Conservation (phyloP, 2,329 filamentous ascomycete genomes). For the Colletotrichum theobromicola region DNA sequence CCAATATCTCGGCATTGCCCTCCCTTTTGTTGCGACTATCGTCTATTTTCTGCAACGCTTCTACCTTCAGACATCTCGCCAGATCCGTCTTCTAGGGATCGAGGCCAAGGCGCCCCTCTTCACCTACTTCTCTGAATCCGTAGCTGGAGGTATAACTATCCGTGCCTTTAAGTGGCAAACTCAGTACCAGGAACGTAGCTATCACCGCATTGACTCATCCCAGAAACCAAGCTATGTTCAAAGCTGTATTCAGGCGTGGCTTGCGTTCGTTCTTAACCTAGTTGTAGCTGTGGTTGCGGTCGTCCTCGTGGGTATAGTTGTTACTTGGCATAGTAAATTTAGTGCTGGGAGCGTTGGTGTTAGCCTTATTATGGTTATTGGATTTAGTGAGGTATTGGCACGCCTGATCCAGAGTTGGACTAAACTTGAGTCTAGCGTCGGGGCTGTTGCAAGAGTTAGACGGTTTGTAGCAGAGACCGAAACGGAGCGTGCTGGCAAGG, state of each 20-base stretch:
- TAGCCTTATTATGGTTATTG: slow-evolving; percentile 6
- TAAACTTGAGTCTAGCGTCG: slow-evolving; percentile 24
- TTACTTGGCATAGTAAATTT: slow-evolving; percentile 27
- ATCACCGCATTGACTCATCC: not conserved
- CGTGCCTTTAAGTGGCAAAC: slow-evolving; percentile 20
- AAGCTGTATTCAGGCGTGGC: not conserved
- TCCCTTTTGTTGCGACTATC: slow-evolving; percentile 26
- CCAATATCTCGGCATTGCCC: slow-evolving; percentile 28
- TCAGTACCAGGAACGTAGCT: not conserved
- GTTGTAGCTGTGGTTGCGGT: not conserved
- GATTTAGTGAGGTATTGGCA: not conserved
- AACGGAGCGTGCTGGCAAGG: not conserved
- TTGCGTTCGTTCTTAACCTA: not conserved
- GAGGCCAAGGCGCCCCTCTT: slow-evolving; percentile 39
- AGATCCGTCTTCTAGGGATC: slow-evolving; percentile 36
- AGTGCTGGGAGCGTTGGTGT: slow-evolving; percentile 30
- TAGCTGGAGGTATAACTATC: slow-evolving; percentile 23
- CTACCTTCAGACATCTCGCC: slow-evolving; percentile 39
- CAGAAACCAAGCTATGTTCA: not conserved
- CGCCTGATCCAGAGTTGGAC: slow-evolving; percentile 11
- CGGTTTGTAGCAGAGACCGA: not conserved
- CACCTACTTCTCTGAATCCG: slow-evolving; percentile 31
- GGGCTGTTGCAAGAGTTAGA: not conserved
- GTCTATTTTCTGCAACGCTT: slow-evolving; percentile 34
- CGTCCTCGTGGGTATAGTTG: not conserved